Conservation (phyloP, 768 basidiomycete species). For the Cubamyces sp. region DNA sequence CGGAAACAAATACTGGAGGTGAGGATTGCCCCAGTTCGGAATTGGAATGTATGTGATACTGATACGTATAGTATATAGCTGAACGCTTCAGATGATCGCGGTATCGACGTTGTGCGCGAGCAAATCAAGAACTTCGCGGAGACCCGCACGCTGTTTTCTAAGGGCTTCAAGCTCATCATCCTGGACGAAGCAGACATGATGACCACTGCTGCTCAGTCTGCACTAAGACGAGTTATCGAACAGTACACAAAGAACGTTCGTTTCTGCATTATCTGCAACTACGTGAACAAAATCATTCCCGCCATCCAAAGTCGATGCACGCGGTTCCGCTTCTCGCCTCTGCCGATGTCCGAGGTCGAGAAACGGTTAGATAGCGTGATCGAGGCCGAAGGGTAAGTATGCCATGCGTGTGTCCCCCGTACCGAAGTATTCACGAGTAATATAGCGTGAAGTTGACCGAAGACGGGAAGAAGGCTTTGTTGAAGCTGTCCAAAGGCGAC, state of each 20-base stretch:
- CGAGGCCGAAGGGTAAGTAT: slow-evolving; percentile 76
- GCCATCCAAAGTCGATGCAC: slow-evolving; percentile 99
- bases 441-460: slow-evolving; percentile 81
- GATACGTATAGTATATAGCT: slow-evolving; percentile 54
- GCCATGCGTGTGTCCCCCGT: not conserved
- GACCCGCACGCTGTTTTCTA: slow-evolving; percentile 88
- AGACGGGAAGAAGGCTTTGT: slow-evolving; percentile 85
- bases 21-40: slow-evolving; percentile 21
- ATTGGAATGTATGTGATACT: not conserved
- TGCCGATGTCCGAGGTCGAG: slow-evolving; percentile 85
- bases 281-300: slow-evolving; percentile 98
- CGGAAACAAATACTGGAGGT: slow-evolving; percentile 95
- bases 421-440: slow-evolving; percentile 6
- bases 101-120: slow-evolving; percentile 97
- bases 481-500: slow-evolving; percentile 96
- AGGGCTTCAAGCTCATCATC: slow-evolving; percentile 96
- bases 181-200: slow-evolving; percentile 99
- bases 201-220: slow-evolving; percentile 97
- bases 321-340: slow-evolving; percentile 93
- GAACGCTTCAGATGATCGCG: slow-evolving; percentile 97
- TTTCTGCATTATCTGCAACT: slow-evolving; percentile 99
- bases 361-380: slow-evolving; percentile 79
- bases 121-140: slow-evolving; percentile 99
- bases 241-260: slow-evolving; percentile 98
- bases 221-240: slow-evolving; percentile 95